phyloP scores from a whole-genome alignment of 2,329 filamentous ascomycete species.

The Penicillium sp. region DNA sequence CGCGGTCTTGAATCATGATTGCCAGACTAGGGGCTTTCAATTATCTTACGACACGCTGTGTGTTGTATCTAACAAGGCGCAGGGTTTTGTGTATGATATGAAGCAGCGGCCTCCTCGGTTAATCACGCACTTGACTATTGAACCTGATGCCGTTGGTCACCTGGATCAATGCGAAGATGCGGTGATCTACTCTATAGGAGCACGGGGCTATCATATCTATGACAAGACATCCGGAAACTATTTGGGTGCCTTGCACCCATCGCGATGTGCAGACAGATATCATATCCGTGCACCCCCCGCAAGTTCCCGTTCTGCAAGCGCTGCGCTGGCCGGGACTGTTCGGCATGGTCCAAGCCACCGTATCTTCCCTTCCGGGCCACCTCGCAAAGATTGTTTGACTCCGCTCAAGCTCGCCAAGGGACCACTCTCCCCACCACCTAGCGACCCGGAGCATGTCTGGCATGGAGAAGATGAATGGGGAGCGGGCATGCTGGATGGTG shows the following conservation, averaged over 20 bases:
- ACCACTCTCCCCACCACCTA: constrained; percentile 22
- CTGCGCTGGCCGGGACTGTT: constrained; percentile 20
- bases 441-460: constrained; percentile 25
- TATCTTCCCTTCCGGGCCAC: constrained; percentile 15
- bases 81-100: constrained; percentile 50
- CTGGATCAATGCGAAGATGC: constrained; percentile 43
- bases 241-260: constrained; percentile 41
- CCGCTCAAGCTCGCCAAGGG: constrained; percentile 30
- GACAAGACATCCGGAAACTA: constrained; percentile 41
- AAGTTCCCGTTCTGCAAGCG: constrained; percentile 13
- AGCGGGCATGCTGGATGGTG: constrained; percentile 45
- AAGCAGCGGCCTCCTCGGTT: constrained; percentile 33
- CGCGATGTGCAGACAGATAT: constrained; percentile 31
- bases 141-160: constrained; percentile 45
- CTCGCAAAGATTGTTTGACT: constrained; percentile 26
- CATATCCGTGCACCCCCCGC: constrained; percentile 35
- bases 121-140: constrained; percentile 40
- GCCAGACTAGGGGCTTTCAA: constrained; percentile 48
- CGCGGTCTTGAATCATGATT: constrained; percentile 43
- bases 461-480: constrained; percentile 48
- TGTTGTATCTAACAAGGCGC: constrained; percentile 46
- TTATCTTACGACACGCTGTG: constrained; percentile 46
- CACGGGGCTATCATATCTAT: constrained; percentile 44
- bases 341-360: constrained; percentile 24
- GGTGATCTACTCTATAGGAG: constrained; percentile 48